Evolutionary conservation across 306 rosid species (phyloP).

Genomic region (Medicago ruthenica): DNA sequence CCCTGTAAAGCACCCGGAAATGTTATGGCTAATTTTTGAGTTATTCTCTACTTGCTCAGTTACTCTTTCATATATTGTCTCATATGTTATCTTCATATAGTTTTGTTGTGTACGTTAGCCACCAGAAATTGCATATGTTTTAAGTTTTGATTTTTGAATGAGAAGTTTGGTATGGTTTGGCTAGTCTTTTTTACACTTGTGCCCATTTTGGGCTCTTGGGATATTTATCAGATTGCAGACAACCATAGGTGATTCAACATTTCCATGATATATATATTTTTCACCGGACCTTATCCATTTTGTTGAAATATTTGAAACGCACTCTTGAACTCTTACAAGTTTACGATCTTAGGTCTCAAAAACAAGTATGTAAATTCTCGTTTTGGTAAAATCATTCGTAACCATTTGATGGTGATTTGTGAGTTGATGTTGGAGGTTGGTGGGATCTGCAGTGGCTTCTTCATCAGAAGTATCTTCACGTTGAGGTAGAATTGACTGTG

Average conservation of each 20-base stretch:
- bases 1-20: conserved; percentile 23
- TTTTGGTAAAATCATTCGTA: too few relatives aligned
- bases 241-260: not conserved
- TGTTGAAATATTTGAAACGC: too few relatives aligned
- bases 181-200: not conserved
- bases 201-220: not conserved
- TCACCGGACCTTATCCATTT: not conserved
- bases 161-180: not conserved
- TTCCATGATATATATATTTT: not conserved
- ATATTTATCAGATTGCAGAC: not conserved
- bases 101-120: conserved; percentile 22
- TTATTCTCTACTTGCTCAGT: not conserved
- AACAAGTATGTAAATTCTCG: too few relatives aligned
- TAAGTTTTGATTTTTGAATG: not conserved
- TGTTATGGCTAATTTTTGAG: conserved; percentile 21
- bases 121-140: not conserved
- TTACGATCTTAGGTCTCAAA: too few relatives aligned
- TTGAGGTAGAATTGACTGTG: too few relatives aligned
- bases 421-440: too few relatives aligned
- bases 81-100: conserved; percentile 3
- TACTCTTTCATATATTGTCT: not conserved
- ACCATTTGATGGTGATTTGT: too few relatives aligned
- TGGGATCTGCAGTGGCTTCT: too few relatives aligned
- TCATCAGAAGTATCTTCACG: too few relatives aligned
- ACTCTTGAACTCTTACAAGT: too few relatives aligned